Evolutionary conservation across 805 yeast species (phyloP), one percentile per base, ranked within the genome.

Genomic region (Yamadazyma akitaensis): DNA sequence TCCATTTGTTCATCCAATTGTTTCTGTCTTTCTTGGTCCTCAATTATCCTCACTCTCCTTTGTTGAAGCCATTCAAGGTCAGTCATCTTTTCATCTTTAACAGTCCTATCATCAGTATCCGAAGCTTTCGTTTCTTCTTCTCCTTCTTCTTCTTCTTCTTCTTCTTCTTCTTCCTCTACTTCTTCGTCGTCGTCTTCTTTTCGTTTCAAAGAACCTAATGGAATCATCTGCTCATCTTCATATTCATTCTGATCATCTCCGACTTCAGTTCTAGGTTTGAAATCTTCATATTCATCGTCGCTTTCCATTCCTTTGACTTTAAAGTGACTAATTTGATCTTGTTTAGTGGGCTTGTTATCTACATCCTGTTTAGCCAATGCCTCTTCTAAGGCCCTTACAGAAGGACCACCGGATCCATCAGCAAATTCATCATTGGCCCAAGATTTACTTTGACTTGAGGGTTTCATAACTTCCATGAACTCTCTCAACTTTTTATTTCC

Each of bases 21-120:
- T 34, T 43, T 51, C 6, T 43, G 52, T 35, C 53, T 50, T 37
- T 52, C 60, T 37, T 56, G 66, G 40, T 60, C 59, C 25, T 71
- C 76, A 40, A 61, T 67, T 58, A 91, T 87, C 60, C 94, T 79
- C 18, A 76, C 79, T 64, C 94, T 78, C 63, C 87, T 81, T 55
- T 76, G 78, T 58, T 82, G 81, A 50, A 91, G 75, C 98, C 98
- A 91, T 47, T 91, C 96, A 43, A 87, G 65, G 68, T 91, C 96
- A 12, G 90, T 76, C 12, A 86, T 74, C 12, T 96, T 89, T 47
- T 89, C 96, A 54, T 80, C 79, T 31, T 66, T 66, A 6, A 79
- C 81, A 26, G 21, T 30, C 7, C 44, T 50, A 1, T 52, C 53
- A 5, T 50, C 40, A 16, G 54, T 9, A 49, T 60, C 11, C 50